These are phyloP conservation scores for Eutrema yunnanense DNA, from an alignment of 345 rosid genomes.

Conservation along the genomic window DNA sequence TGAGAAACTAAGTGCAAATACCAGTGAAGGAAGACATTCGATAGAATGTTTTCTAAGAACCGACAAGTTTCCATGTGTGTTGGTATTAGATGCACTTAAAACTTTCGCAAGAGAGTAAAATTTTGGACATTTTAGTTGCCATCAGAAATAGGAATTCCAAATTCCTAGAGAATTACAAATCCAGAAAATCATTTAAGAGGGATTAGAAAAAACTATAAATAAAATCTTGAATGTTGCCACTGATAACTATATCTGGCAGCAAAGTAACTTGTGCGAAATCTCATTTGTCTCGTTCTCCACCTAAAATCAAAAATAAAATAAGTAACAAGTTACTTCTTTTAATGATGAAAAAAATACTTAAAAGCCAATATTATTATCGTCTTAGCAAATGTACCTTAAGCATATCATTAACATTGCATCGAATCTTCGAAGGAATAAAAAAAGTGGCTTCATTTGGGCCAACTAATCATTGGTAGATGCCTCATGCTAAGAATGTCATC, in stretches of 20 bases:
- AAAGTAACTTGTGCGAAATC: conserved; percentile 45
- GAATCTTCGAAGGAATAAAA: conserved; percentile 44
- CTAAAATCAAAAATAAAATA: conserved; percentile 23
- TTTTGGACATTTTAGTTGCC: too few species aligned
- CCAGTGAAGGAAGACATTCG: neutral
- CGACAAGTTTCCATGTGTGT: neutral
- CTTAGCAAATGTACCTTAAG: conserved; percentile 35
- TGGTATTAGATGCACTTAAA: neutral
- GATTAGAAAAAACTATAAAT: neutral
- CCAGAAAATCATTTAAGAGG: neutral
- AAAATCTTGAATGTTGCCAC: conserved; percentile 37
- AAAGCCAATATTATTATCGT: neutral
- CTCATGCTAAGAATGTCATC: conserved; percentile 26
- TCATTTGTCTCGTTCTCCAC: conserved; percentile 50
- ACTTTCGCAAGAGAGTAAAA: neutral
- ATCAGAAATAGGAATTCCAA: neutral
- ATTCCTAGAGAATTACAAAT: neutral
- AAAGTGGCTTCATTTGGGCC: conserved; percentile 36
- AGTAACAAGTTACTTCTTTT: neutral
- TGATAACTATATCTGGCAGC: conserved; percentile 43
- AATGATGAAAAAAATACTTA: neutral
- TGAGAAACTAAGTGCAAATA: neutral
- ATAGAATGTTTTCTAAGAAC: neutral
- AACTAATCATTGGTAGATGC: conserved; percentile 25
- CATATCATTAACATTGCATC: conserved; percentile 37